Percentiles rank a stretch among this genome's conserved stretches.
phyloP scores from a whole-genome alignment of 2,329 filamentous ascomycete genomes.

The Pseudofabraea citricarpa region DNA sequence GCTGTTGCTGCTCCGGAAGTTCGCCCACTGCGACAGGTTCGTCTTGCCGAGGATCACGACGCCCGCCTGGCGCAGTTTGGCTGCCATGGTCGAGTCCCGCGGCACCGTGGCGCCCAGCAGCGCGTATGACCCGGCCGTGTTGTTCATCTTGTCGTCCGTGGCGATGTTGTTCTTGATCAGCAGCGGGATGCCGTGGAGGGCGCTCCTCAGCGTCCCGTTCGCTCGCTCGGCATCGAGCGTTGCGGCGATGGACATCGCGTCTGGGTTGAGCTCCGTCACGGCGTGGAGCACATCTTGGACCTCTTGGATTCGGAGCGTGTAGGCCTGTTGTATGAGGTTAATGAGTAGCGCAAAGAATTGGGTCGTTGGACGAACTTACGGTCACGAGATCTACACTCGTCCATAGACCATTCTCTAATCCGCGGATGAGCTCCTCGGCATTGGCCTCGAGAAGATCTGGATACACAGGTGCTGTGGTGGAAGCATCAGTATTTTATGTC shows the following conservation, averaged over 20 bases:
- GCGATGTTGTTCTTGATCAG: slow-evolving; percentile 59
- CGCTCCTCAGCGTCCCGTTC: slow-evolving; percentile 18
- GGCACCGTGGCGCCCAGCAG: slow-evolving; percentile 18
- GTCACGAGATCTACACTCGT: slow-evolving; percentile 52
- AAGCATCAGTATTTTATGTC: not conserved
- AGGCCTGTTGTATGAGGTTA: slow-evolving; percentile 12
- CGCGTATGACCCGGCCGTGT: slow-evolving; percentile 20
- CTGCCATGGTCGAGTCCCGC: slow-evolving; percentile 18
- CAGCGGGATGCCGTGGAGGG: slow-evolving; percentile 54
- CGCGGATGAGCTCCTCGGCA: slow-evolving; percentile 43
- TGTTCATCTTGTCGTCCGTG: slow-evolving; percentile 53
- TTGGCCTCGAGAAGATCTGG: slow-evolving; percentile 44
- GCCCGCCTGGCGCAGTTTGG: slow-evolving; percentile 18
- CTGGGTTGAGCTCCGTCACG: slow-evolving; percentile 27
- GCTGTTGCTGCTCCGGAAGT: slow-evolving; percentile 51
- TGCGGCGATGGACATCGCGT: slow-evolving; percentile 25
- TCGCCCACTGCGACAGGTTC: slow-evolving; percentile 50
- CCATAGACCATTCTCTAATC: slow-evolving; percentile 44
- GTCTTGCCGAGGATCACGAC: slow-evolving; percentile 29
- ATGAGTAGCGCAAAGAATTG: slow-evolving; percentile 26
- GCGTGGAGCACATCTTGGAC: slow-evolving; percentile 17
- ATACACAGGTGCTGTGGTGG: slow-evolving; percentile 9
- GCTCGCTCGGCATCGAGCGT: slow-evolving; percentile 23
- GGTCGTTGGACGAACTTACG: slow-evolving; percentile 46
- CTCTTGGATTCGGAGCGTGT: slow-evolving; percentile 20